A percentile compares a stretch with the other conserved stretches of the same genome.
Evolutionary conservation across 2,329 filamentous ascomycete genomes (phyloP).

Genomic region (Emericellopsis atlantica): DNA sequence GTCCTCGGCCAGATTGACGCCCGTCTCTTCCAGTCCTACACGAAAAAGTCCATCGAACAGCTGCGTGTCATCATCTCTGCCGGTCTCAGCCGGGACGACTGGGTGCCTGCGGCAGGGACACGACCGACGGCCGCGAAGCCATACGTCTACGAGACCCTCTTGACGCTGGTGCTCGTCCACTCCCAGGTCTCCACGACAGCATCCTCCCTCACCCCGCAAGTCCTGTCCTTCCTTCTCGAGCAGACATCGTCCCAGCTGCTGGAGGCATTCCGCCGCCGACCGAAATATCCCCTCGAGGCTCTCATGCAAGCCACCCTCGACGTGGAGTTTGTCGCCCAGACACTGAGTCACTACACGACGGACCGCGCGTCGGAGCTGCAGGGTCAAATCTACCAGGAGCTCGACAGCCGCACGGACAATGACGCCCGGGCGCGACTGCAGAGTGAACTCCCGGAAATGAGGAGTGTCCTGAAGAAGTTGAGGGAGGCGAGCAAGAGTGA

Average conservation of each 20-base stretch:
- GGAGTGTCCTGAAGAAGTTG: constrained; percentile 71
- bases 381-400: constrained; percentile 80
- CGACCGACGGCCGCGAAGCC: constrained; percentile 66
- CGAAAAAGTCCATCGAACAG: constrained; percentile 57
- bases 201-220: constrained; percentile 61
- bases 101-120: constrained; percentile 47
- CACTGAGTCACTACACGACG: constrained; percentile 78
- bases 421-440: constrained; percentile 70
- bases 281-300: constrained; percentile 61
- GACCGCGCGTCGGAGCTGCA: constrained; percentile 72
- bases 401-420: constrained; percentile 83
- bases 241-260: constrained; percentile 71
- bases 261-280: constrained; percentile 58
- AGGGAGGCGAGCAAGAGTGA: constrained; percentile 72
- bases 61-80: constrained; percentile 58
- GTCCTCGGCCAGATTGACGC: constrained; percentile 84
- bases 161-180: constrained; percentile 81
- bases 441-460: constrained; percentile 80
- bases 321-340: constrained; percentile 93
- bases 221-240: constrained; percentile 80
- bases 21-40: constrained; percentile 86
- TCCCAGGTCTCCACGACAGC: constrained; percentile 77
- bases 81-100: constrained; percentile 59
- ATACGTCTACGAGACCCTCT: constrained; percentile 80
- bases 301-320: constrained; percentile 97